phyloP scores from a whole-genome alignment of 805 yeast species.

The Yarrowia sp. region DNA sequence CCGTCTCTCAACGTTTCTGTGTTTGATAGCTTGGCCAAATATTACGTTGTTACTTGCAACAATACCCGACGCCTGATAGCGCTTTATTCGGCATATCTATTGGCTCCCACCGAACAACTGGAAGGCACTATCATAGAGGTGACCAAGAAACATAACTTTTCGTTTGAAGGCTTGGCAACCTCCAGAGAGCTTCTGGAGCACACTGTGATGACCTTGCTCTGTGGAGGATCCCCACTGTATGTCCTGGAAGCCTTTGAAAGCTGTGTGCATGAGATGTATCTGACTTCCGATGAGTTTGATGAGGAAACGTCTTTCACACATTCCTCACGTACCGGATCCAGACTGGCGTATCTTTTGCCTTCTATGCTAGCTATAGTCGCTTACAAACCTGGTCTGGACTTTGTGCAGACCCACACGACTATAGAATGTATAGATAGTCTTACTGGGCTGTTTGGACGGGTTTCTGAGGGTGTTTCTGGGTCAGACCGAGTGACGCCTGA shows the following conservation, averaged over 20 bases:
- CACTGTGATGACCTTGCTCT: not conserved
- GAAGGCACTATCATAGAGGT: not conserved
- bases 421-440: not conserved
- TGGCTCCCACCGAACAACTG: not conserved
- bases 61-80: not conserved
- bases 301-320: not conserved
- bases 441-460: not conserved
- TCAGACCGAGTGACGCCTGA: not conserved
- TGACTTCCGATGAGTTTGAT: not conserved
- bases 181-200: constrained; percentile 10
- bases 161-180: not conserved
- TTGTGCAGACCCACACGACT: not conserved
- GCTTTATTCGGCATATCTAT: not conserved
- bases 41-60: not conserved
- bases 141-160: not conserved
- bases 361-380: not conserved
- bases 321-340: not conserved
- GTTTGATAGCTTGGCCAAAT: not conserved
- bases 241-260: not conserved
- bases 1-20: not conserved
- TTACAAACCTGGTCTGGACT: constrained; percentile 9
- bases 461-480: not conserved
- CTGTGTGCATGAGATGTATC: not conserved
- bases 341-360: not conserved
- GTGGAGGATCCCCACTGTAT: not conserved